Evolutionary conservation across 805 yeast genomes (phyloP).

Genomic region (Wickerhamiella alocasiicola): DNA sequence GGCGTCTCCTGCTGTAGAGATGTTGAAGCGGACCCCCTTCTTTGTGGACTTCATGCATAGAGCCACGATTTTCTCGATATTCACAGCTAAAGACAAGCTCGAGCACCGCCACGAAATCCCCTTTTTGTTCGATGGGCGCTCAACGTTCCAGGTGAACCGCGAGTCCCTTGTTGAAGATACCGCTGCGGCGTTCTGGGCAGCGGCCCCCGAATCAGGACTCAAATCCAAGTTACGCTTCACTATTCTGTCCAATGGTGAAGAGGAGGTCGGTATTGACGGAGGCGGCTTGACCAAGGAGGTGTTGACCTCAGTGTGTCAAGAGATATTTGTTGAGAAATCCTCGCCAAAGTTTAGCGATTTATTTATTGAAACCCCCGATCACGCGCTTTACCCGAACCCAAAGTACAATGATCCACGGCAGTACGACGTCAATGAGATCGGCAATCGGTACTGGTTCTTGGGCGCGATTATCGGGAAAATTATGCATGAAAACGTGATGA

Average conservation of each 20-base stretch:
- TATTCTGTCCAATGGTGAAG: slow-evolving; percentile 57
- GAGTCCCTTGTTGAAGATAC: slow-evolving; percentile 68
- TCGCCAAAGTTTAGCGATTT: slow-evolving; percentile 23
- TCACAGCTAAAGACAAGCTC: slow-evolving; percentile 44
- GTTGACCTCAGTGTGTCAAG: slow-evolving; percentile 55
- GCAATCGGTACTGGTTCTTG: slow-evolving; percentile 38
- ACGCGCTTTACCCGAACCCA: slow-evolving; percentile 68
- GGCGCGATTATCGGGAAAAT: slow-evolving; percentile 86
- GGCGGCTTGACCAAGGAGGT: slow-evolving; percentile 94
- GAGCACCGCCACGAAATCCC: not conserved
- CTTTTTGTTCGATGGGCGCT: not conserved
- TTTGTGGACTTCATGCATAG: slow-evolving; percentile 65
- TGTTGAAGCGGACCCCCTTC: slow-evolving; percentile 60
- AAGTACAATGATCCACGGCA: slow-evolving; percentile 3
- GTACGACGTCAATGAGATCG: not conserved
- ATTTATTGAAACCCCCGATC: slow-evolving; percentile 36
- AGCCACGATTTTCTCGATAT: slow-evolving; percentile 55
- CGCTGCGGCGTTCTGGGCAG: slow-evolving; percentile 39
- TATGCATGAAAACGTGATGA: slow-evolving; percentile 64
- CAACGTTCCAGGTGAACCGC: slow-evolving; percentile 36
- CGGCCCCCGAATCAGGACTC: slow-evolving; percentile 37
- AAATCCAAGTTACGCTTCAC: slow-evolving; percentile 50
- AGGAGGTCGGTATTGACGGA: slow-evolving; percentile 90
- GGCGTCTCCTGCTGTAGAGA: slow-evolving; percentile 29
- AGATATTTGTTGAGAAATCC: slow-evolving; percentile 42